phyloP scores from a whole-genome alignment of 208 protist species.

The Trypanosoma brucei region DNA sequence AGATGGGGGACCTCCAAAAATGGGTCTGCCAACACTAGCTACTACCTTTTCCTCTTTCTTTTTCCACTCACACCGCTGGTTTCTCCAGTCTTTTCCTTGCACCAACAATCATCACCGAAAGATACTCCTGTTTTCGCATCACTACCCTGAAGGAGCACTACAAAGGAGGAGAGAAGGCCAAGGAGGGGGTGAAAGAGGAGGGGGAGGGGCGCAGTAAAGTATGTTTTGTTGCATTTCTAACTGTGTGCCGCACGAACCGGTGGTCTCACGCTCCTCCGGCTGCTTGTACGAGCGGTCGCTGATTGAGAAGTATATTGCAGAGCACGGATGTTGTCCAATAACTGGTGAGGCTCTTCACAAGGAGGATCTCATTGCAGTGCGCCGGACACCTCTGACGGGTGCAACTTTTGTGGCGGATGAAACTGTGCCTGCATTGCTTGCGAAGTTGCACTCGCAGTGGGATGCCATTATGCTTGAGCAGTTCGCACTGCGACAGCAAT shows the following conservation, averaged over 20 bases:
- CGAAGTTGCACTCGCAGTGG: slow-evolving; percentile 97
- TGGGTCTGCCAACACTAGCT: too few relatives aligned
- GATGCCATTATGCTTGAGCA: slow-evolving; percentile 98
- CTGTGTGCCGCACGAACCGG: slow-evolving; percentile 89
- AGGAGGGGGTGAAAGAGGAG: neutral
- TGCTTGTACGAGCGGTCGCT: slow-evolving; percentile 95
- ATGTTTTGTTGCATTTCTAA: slow-evolving; percentile 87
- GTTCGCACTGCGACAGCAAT: slow-evolving; percentile 93
- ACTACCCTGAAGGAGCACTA: neutral
- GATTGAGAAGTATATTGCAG: slow-evolving; percentile 93
- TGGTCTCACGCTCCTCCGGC: slow-evolving; percentile 91
- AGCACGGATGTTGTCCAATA: slow-evolving; percentile 92
- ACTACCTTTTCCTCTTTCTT: too few relatives aligned
- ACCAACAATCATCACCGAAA: too few relatives aligned
- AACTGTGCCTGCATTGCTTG: slow-evolving; percentile 91
- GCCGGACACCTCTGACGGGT: slow-evolving; percentile 16
- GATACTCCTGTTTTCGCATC: neutral
- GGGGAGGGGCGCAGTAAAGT: neutral
- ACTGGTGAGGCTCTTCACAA: slow-evolving; percentile 80
- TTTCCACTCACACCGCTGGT: too few relatives aligned
- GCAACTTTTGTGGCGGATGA: neutral
- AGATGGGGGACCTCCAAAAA: too few relatives aligned
- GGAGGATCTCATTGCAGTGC: slow-evolving; percentile 89
- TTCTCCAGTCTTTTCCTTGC: too few relatives aligned
- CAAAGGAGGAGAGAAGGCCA: neutral